Base-by-base conservation (phyloP, 2,329 filamentous ascomycete genomes). In the Cryphonectria japonica region DNA sequence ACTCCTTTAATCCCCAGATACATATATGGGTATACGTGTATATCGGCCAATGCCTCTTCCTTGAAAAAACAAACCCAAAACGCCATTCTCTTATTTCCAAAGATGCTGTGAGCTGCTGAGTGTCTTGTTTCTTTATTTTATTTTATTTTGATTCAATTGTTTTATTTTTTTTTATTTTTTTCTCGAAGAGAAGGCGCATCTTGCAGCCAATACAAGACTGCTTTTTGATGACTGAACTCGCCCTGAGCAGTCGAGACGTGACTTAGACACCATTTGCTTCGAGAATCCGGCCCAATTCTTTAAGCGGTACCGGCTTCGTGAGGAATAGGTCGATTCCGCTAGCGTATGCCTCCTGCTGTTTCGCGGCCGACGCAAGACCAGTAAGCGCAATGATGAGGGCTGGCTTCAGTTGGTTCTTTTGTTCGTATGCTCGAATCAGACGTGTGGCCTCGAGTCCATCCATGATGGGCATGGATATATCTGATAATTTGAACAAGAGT, bases 261-360 rank as follows among this genome's bases (percentile, higher is more conserved):
- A 9, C 6, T 39, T 50, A 68, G 19, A 68, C 4, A n/a, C 41
- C 66, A 39, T 60, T 62, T 14, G 54, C 59, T 32, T 61, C 54
- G 5, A 68, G 32, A 1, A 68, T 68, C 26, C 57, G 37, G 9
- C 66, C 41, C 2, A 68, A 29, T n/a, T 68, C 66, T 1, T 78
- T 78, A 37, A 82, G 72, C 14, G 79, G 76, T 26, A 86, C 82
- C 1, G 85, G 85, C 74, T 86, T 86, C 62, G 84, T 85, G 65
- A 86, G 73, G 70, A 85, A 86, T 5, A 84, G 68, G 73, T 86
- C 83, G 26, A 84, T 79, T 0, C 85, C 85, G 64, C 79, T 82
- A 14, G 80, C 81, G 60, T 83, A 81, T 0, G 84, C 84, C 72
- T 86, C 84, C 69, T 83, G 80, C 63, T 83, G 79, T 16, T 82